These are phyloP conservation scores for Elongisporangium undulatum DNA, from an alignment of 352 stramenopile genomes.

Conservation along the genomic window DNA sequence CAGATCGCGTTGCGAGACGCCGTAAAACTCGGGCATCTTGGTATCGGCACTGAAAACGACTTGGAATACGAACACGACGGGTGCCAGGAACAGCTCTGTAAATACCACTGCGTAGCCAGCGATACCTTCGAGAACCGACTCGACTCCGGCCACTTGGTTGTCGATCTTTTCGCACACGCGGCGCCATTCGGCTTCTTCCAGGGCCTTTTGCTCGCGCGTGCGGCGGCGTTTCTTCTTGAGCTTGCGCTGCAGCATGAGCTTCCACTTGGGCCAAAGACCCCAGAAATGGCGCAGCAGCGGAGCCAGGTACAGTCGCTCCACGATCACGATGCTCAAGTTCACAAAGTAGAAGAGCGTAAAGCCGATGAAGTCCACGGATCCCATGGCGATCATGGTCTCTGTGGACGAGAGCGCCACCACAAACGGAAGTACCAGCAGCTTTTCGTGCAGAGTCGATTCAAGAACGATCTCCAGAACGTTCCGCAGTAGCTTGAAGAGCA, in stretches of 20 bases:
- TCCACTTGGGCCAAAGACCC: conserved; percentile 90
- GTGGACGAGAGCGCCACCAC: conserved; percentile 87
- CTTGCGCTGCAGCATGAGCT: conserved; percentile 77
- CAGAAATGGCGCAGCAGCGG: conserved; percentile 77
- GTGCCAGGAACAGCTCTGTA: conserved; percentile 81
- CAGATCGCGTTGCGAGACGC: conserved; percentile 92
- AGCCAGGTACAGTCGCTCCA: conserved; percentile 94
- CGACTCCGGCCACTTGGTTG: conserved; percentile 89
- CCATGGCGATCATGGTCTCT: conserved; percentile 94
- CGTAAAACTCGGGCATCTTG: conserved; percentile 90
- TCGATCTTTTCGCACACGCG: conserved; percentile 95
- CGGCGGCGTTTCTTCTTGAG: conserved; percentile 67
- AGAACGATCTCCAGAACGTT: conserved; percentile 80
- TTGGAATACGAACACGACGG: conserved; percentile 87
- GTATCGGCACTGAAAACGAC: conserved; percentile 88
- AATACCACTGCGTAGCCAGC: conserved; percentile 90
- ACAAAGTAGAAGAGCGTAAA: conserved; percentile 95
- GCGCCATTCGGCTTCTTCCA: conserved; percentile 90
- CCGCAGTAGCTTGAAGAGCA: conserved; percentile 89
- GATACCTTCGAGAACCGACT: conserved; percentile 91
- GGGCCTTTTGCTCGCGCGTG: conserved; percentile 90
- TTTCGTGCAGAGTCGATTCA: conserved; percentile 87
- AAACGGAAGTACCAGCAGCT: conserved; percentile 89
- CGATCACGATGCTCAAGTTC: conserved; percentile 89
- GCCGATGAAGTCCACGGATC: conserved; percentile 92